A percentile compares a stretch with the other conserved stretches of the same genome.
Evolutionary conservation across 2,329 filamentous ascomycete genomes (phyloP).

Genomic region (Alternaria consortialis): DNA sequence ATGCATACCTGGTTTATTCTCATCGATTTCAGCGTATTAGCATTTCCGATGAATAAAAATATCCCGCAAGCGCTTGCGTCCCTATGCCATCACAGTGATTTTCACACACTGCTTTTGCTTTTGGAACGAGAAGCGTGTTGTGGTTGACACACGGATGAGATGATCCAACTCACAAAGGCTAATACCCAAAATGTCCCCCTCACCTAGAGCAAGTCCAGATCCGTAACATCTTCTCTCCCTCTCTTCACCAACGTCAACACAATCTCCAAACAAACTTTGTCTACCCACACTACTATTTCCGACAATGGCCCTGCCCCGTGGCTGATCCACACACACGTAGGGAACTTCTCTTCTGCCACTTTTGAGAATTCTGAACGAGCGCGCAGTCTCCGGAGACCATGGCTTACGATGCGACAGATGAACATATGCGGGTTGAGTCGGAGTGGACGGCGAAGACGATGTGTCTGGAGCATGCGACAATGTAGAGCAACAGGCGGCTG

Average conservation of each 20-base stretch:
- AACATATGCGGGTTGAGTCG: too few relatives aligned
- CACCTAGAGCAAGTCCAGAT: accelerated
- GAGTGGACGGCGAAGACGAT: too few relatives aligned
- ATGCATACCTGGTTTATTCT: not conserved
- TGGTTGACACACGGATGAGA: not conserved
- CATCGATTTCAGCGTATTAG: not conserved
- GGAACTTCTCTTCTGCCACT: not conserved
- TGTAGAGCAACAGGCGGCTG: too few relatives aligned
- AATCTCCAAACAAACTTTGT: not conserved
- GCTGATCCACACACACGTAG: not conserved
- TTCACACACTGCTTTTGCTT: not conserved
- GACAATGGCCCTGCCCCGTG: accelerated
- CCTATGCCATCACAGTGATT: not conserved
- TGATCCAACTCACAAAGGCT: not conserved
- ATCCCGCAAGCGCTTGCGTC: not conserved
- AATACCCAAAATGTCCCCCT: too few relatives aligned
- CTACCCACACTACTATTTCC: not conserved
- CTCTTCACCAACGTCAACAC: not conserved
- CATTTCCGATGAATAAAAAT: not conserved
- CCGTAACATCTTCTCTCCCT: not conserved
- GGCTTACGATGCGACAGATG: too few relatives aligned
- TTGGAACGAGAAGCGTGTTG: not conserved
- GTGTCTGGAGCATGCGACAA: too few relatives aligned
- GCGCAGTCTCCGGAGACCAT: not conserved
- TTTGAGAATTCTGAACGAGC: not conserved